Conservation (phyloP, 495 filamentous ascomycete genomes). For the Physcia stellaris region DNA sequence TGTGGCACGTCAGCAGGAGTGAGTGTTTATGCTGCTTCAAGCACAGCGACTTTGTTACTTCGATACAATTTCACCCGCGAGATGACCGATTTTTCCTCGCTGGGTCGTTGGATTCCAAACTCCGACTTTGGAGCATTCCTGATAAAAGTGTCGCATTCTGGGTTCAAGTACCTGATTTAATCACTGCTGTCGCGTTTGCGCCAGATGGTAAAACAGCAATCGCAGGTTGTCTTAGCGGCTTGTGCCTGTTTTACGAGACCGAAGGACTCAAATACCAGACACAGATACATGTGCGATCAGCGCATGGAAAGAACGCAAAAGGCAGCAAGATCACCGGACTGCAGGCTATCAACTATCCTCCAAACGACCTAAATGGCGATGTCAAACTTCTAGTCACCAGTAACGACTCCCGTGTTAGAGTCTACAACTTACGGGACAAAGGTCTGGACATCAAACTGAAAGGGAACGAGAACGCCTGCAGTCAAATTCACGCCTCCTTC, state of each 20-base stretch:
- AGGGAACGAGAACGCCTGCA: constrained; percentile 83
- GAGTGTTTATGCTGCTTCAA: constrained; percentile 94
- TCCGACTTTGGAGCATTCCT: constrained; percentile 93
- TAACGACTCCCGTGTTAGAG: constrained; percentile 86
- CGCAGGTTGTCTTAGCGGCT: constrained; percentile 72
- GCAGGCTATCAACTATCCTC: constrained; percentile 54
- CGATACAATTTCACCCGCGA: constrained; percentile 83
- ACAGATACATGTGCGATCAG: constrained; percentile 81
- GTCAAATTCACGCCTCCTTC: constrained; percentile 81
- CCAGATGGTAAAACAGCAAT: constrained; percentile 86
- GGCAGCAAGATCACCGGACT: constrained; percentile 97
- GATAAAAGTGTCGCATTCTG: constrained; percentile 90
- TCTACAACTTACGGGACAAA: constrained; percentile 80
- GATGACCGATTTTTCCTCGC: constrained; percentile 97
- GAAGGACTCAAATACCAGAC: constrained; percentile 74
- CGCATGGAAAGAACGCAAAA: constrained; percentile 83
- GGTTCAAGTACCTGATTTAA: constrained; percentile 69
- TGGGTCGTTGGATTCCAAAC: constrained; percentile 81
- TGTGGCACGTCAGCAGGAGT: constrained; percentile 79
- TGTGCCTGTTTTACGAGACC: constrained; percentile 89
- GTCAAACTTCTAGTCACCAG: constrained; percentile 83
- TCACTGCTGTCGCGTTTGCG: constrained; percentile 87
- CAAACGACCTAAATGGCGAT: constrained; percentile 50
- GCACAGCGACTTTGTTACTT: constrained; percentile 91
- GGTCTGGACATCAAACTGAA: constrained; percentile 78